Evolutionary conservation across 768 basidiomycete species (phyloP).

Genomic region (Trametes cubensis): DNA sequence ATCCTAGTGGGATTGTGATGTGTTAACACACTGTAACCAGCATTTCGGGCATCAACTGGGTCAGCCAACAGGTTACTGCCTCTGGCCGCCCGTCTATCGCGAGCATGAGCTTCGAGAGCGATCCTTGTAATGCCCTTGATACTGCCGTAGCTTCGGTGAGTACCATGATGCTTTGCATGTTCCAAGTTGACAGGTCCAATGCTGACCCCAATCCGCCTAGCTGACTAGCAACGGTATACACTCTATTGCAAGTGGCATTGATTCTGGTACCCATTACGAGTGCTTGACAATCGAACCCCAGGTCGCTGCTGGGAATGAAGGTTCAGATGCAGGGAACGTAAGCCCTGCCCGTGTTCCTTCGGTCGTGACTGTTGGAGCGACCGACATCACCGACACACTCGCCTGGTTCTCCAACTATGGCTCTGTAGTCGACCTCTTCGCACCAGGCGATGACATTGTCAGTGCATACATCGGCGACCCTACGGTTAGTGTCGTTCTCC

Average conservation of each 20-base stretch:
- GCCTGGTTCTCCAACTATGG: conserved; percentile 47
- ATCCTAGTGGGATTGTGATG: not conserved
- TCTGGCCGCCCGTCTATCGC: conserved; percentile 26
- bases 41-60: conserved; percentile 32
- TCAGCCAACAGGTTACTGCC: conserved; percentile 19
- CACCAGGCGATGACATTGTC: conserved; percentile 37
- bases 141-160: conserved; percentile 28
- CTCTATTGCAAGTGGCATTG: conserved; percentile 12
- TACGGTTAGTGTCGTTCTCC: not conserved
- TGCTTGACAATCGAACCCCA: not conserved
- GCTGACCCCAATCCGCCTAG: not conserved
- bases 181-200: not conserved
- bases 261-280: not conserved
- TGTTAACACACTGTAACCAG: conserved; percentile 3
- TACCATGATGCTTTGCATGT: not conserved
- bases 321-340: conserved; percentile 34
- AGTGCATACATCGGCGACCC: conserved; percentile 15
- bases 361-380: conserved; percentile 46
- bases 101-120: conserved; percentile 31
- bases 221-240: conserved; percentile 12
- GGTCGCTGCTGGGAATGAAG: conserved; percentile 43
- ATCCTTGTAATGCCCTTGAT: conserved; percentile 25
- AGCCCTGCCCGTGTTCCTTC: conserved; percentile 41
- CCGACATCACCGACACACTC: conserved; percentile 38
- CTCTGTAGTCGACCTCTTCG: conserved; percentile 43